Conservation (phyloP, 225 moss, liverwort and hornwort species). For the Antitrichia curtipendula region DNA sequence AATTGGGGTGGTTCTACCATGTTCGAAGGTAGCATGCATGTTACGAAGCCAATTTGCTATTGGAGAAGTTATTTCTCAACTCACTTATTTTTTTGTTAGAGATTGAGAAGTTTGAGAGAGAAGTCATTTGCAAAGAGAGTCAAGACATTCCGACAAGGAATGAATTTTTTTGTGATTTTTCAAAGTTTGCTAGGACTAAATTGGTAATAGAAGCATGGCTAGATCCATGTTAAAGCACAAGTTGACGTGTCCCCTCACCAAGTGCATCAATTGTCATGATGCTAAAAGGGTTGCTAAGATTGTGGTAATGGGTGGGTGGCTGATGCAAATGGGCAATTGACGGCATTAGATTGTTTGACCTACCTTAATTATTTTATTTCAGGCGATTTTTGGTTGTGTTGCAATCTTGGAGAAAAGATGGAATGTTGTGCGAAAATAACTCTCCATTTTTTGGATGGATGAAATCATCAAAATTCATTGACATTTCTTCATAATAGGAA, state of each 20-base stretch:
- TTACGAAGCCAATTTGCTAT: background rate
- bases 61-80: background rate
- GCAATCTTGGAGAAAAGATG: background rate
- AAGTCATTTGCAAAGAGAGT: background rate
- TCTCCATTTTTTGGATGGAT: background rate
- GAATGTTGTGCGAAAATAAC: background rate
- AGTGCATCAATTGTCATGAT: background rate
- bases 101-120: background rate
- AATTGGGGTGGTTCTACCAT: no score
- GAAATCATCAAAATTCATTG: rapidly evolving
- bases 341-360: rapidly evolving
- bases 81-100: background rate
- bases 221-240: background rate
- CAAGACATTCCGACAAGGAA: background rate
- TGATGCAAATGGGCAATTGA: rapidly evolving
- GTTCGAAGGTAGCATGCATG: no score
- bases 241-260: background rate
- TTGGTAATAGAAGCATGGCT: background rate
- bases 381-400: background rate
- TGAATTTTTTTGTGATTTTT: background rate
- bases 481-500: background rate
- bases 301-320: background rate
- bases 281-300: no score
- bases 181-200: background rate
- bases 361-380: background rate